Base-by-base conservation (phyloP, 306 rosid genomes). In the Vicia sativa region DNA sequence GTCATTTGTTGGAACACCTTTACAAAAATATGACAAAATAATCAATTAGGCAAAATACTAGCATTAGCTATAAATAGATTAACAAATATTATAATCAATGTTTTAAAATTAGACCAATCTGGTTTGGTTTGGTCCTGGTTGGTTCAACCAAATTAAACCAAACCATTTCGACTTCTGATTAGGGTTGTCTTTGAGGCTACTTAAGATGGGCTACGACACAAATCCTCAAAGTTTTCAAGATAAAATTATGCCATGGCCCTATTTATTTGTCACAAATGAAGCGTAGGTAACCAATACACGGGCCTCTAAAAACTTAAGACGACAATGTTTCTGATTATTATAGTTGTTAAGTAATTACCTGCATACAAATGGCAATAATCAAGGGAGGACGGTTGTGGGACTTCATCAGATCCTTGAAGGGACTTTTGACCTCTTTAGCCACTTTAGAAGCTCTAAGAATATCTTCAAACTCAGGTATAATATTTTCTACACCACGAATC, bases 1-100 rank as follows among this genome's bases (percentile, higher is more conserved):
- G 91, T 89, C 57, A 77, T 76, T 59, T 89, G 96, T 25, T 89
- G 96, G 79, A 89, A 89, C 1, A 87, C 18, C 89, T 86, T 43
- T 18, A 60, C 29, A 9, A 16, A 60, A 10, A 37, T 18, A 1
- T 37, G 3, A 60, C 5, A 5, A 60, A 18, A 5, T 16, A 1
- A 21, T 21, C 8, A 2, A 4, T 21, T 19, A 52, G 9, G 9
- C 12, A 12, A 48, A 48, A 2, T 16, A 48, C 25, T 6, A 13
- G 48, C 13, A 43, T 0, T 43, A 43, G 15, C 15, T 43, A 13
- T n/a, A n/a, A 2, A 14, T 45, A 14, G 19, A 11, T 7, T 5
- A 1, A 14, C 8, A n/a, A n/a, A 44, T 44, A 13, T 14, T 44
- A 4, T 44, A 6, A 5, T 7, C 16, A 12, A 11, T 44, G 9